A percentile compares a stretch with the other conserved stretches of the same genome.
phyloP scores from a whole-genome alignment of 441 rosid genomes.

The Macaranga tanarius region DNA sequence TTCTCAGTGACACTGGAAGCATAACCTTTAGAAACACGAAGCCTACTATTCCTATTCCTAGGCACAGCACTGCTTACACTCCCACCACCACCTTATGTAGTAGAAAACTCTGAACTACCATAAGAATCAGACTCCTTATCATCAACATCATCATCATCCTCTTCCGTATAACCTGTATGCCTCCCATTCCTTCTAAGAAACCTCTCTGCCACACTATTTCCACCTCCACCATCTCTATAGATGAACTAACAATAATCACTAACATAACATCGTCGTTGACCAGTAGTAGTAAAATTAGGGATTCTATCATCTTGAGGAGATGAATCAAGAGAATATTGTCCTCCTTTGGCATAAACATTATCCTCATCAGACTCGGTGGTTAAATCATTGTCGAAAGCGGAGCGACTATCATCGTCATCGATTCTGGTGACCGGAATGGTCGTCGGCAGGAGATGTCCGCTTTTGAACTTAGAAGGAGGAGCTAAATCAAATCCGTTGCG shows the following conservation, averaged over 20 bases:
- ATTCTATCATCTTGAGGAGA: conserved; percentile 64
- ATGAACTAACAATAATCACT: conserved; percentile 76
- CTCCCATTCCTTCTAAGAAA: conserved; percentile 33
- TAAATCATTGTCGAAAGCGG: conserved; percentile 66
- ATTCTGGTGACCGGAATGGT: conserved; percentile 54
- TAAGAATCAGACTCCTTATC: conserved; percentile 80
- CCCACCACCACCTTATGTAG: conserved; percentile 52
- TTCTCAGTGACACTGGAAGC: conserved; percentile 53
- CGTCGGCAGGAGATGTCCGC: conserved; percentile 60
- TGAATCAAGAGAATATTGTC: conserved; percentile 69
- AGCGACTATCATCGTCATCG: conserved; percentile 41
- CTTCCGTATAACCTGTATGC: conserved; percentile 29
- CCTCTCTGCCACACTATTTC: conserved; percentile 36
- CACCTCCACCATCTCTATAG: conserved; percentile 62
- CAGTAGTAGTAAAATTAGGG: conserved; percentile 31
- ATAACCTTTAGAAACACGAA: conserved; percentile 47
- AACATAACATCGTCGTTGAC: conserved; percentile 36
- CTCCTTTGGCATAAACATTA: conserved; percentile 49
- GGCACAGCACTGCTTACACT: conserved; percentile 48
- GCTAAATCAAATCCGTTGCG: conserved; percentile 50
- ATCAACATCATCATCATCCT: conserved; percentile 43
- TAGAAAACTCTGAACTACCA: conserved; percentile 81
- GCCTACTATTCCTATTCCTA: conserved; percentile 14
- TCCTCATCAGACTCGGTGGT: conserved; percentile 67
- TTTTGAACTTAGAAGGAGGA: conserved; percentile 58